These are phyloP conservation scores for Iberis amara DNA, from an alignment of 441 rosid species.

Conservation along the genomic window DNA sequence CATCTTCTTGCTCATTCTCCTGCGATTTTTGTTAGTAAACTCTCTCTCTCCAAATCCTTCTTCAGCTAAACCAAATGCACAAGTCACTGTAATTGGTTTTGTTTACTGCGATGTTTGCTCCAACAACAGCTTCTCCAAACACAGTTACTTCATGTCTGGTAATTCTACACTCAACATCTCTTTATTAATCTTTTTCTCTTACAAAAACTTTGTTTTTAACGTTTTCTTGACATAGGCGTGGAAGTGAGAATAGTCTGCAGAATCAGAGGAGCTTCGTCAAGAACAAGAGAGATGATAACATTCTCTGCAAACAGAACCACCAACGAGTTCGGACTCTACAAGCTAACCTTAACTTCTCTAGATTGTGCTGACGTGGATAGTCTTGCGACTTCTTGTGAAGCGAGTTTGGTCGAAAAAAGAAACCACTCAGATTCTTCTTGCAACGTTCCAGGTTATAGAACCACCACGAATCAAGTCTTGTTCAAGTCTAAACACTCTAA, in stretches of 20 bases:
- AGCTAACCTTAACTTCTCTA: conserved; percentile 61
- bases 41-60: conserved; percentile 35
- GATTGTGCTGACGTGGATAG: conserved; percentile 66
- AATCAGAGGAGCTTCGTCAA: conserved; percentile 55
- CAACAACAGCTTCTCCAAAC: conserved; percentile 84
- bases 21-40: conserved; percentile 18
- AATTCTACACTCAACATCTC: background rate
- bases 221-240: conserved; percentile 46
- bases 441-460: conserved; percentile 73
- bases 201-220: background rate
- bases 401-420: conserved; percentile 46
- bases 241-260: conserved; percentile 82
- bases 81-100: conserved; percentile 73
- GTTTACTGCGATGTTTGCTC: conserved; percentile 95
- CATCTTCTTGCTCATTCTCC: conserved; percentile 9
- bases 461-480: conserved; percentile 65
- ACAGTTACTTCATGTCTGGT: conserved; percentile 96
- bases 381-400: conserved; percentile 63
- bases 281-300: conserved; percentile 50
- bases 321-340: conserved; percentile 68
- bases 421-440: conserved; percentile 53
- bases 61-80: conserved; percentile 36
- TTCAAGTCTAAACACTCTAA: conserved; percentile 60
- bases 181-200: background rate
- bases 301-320: conserved; percentile 90